These are phyloP conservation scores for Volvox carteri DNA, from an alignment of 163 green algal genomes.

Conservation along the genomic window DNA sequence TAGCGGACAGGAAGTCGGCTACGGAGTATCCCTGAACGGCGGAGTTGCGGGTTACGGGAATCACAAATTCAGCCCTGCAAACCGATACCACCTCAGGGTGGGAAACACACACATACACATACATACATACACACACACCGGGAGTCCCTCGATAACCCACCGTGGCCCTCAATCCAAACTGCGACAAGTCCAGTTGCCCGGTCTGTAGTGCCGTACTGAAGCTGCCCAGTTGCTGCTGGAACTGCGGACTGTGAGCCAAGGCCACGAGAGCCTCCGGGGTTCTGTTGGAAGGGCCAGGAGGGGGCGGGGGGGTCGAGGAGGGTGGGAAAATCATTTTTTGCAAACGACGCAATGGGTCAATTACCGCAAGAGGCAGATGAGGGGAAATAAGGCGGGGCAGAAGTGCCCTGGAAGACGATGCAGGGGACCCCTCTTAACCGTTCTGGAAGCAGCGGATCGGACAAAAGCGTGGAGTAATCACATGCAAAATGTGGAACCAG, in stretches of 20 bases:
- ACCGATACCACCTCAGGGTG: neutral
- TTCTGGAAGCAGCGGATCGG: too few relatives aligned
- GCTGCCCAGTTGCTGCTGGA: constrained; percentile 68
- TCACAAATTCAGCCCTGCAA: too few relatives aligned
- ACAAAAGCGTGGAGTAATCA: too few relatives aligned
- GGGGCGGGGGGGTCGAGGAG: too few relatives aligned
- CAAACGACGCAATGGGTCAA: too few relatives aligned
- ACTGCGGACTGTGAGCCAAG: constrained; percentile 62
- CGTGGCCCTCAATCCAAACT: constrained; percentile 65
- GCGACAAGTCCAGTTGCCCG: constrained; percentile 70
- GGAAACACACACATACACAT: neutral
- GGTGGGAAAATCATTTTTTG: too few relatives aligned
- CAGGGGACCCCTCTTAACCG: too few relatives aligned
- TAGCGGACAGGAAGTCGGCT: constrained; percentile 65
- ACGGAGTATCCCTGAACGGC: constrained; percentile 57
- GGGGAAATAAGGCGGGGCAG: too few relatives aligned
- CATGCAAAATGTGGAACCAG: too few relatives aligned
- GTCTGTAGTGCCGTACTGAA: constrained; percentile 68
- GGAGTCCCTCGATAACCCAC: neutral
- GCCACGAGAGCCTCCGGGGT: constrained; percentile 49
- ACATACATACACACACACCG: neutral
- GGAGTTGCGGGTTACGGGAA: neutral
- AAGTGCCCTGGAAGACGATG: too few relatives aligned
- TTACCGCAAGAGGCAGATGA: too few relatives aligned
- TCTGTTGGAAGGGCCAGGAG: constrained; percentile 6